Conservation (phyloP, 2,329 filamentous ascomycete genomes). For the Septoria petroselini region DNA sequence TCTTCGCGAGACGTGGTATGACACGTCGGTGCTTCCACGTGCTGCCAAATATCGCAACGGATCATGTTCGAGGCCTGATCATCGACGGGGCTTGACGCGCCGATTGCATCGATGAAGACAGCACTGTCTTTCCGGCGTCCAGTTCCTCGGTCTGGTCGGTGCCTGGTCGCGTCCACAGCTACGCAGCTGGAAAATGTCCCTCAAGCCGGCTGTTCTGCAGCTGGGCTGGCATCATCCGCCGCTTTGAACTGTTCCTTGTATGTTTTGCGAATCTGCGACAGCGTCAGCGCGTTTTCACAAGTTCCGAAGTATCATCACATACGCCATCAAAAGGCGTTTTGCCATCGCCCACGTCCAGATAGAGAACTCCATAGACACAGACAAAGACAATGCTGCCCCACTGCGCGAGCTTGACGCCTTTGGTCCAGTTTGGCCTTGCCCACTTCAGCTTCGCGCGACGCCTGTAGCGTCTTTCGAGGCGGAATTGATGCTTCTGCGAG, state of each 20-base stretch:
- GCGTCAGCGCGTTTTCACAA: too few species aligned
- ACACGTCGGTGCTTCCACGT: too few species aligned
- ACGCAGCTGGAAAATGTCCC: too few species aligned
- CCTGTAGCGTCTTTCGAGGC: constrained; percentile 75
- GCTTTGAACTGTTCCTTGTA: constrained; percentile 15
- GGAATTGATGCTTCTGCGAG: constrained; percentile 68
- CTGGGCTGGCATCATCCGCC: constrained; percentile 11
- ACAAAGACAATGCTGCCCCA: constrained; percentile 57
- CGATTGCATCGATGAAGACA: neutral
- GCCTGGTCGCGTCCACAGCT: too few species aligned
- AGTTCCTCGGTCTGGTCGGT: too few species aligned
- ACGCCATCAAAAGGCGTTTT: constrained; percentile 53
- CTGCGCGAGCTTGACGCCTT: constrained; percentile 63
- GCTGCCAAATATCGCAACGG: too few species aligned
- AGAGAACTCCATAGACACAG: constrained; percentile 57
- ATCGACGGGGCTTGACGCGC: too few species aligned
- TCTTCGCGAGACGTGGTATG: too few species aligned
- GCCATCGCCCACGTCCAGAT: constrained; percentile 52
- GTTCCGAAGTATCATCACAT: too few species aligned
- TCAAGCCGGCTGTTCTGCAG: constrained; percentile 16
- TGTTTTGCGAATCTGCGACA: constrained; percentile 11
- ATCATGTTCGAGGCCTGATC: too few species aligned
- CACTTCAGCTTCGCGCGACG: constrained; percentile 62
- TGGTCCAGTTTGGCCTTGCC: constrained; percentile 62
- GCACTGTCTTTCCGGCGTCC: too few species aligned